phyloP scores from a whole-genome alignment of 768 basidiomycete genomes.

The Leucocoprinus leucothites region DNA sequence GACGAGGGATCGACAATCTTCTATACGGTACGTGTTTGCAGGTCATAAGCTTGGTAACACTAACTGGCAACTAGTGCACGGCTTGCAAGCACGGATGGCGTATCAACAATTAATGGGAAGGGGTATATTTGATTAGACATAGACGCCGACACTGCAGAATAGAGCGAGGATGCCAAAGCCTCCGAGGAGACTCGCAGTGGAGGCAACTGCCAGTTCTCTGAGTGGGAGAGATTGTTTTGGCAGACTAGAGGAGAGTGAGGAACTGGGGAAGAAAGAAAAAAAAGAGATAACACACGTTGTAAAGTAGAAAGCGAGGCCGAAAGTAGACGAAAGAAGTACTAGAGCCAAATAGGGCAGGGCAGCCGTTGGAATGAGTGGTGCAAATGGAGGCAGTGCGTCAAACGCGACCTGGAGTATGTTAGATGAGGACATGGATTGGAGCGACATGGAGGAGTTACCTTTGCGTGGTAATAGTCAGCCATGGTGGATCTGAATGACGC shows the following conservation, averaged over 20 bases:
- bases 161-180: slow-evolving; percentile 89
- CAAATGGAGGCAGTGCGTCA: slow-evolving; percentile 56
- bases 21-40: slow-evolving; percentile 68
- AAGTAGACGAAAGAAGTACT: slow-evolving; percentile 68
- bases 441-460: slow-evolving; percentile 34
- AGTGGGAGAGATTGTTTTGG: slow-evolving; percentile 63
- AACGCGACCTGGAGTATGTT: slow-evolving; percentile 38
- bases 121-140: slow-evolving; percentile 48
- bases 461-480: slow-evolving; percentile 51
- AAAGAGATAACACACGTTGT: slow-evolving; percentile 58
- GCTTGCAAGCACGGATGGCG: slow-evolving; percentile 81
- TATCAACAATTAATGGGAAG: slow-evolving; percentile 64
- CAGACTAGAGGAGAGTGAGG: slow-evolving; percentile 48
- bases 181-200: slow-evolving; percentile 72
- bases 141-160: slow-evolving; percentile 83
- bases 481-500: slow-evolving; percentile 31
- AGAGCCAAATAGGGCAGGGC: slow-evolving; percentile 76
- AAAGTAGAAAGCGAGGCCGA: slow-evolving; percentile 87
- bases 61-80: slow-evolving; percentile 50
- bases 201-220: slow-evolving; percentile 68
- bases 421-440: slow-evolving; percentile 7
- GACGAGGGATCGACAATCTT: slow-evolving; percentile 95
- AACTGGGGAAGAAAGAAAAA: slow-evolving; percentile 2
- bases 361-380: slow-evolving; percentile 62
- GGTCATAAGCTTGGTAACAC: slow-evolving; percentile 1